These are phyloP conservation scores for Thymus quinquecostatus DNA, from an alignment of 257 asterid genomes.

Conservation along the genomic window DNA sequence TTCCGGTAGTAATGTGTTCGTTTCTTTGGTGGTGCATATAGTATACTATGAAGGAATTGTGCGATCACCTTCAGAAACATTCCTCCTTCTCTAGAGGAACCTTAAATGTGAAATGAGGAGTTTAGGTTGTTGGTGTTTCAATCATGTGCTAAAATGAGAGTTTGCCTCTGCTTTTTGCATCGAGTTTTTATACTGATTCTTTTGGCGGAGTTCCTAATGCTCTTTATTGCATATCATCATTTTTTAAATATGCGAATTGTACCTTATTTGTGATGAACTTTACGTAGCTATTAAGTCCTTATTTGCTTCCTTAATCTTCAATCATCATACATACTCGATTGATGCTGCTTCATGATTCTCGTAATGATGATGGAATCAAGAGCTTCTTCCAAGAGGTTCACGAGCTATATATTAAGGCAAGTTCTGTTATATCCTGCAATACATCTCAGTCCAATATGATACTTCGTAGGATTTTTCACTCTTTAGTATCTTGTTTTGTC, in stretches of 20 bases:
- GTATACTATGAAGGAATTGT: too few species aligned
- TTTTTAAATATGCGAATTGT: conserved; percentile 19
- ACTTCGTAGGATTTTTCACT: conserved; percentile 11
- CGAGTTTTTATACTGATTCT: neutral
- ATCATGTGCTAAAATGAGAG: neutral
- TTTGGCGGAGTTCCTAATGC: neutral
- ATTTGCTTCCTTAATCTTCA: conserved; percentile 52
- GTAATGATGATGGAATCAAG: conserved; percentile 97
- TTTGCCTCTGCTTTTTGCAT: neutral
- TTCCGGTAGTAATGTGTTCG: neutral
- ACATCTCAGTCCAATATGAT: neutral
- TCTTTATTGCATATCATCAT: conserved; percentile 19
- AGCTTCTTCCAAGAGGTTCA: conserved; percentile 98
- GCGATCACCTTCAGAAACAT: neutral
- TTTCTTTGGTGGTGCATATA: neutral
- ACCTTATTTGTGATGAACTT: neutral
- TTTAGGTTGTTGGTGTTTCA: neutral
- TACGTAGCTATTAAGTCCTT: conserved; percentile 1
- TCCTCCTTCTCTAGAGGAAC: neutral
- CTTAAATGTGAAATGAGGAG: neutral
- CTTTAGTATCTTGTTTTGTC: conserved; percentile 11
- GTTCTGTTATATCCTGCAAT: conserved; percentile 13
- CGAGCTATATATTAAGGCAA: conserved; percentile 87
- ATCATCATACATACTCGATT: conserved; percentile 77
- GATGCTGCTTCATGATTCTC: conserved; percentile 98